Conservation (phyloP, 345 rosid species). For the Microthlaspi erraticum region DNA sequence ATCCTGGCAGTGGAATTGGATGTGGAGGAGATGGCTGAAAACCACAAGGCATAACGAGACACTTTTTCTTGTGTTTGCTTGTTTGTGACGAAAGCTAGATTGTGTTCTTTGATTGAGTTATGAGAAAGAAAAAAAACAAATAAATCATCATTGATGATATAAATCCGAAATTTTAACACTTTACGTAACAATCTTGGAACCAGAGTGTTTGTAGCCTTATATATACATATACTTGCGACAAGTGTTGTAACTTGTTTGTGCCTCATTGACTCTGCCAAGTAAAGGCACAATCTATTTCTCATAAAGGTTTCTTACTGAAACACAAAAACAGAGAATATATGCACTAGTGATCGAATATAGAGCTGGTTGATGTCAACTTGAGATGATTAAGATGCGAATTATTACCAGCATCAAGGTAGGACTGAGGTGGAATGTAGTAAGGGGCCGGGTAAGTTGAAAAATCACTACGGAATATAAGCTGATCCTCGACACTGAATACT, state of each 20-base stretch:
- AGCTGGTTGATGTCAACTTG: too few species aligned
- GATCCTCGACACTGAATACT: neutral
- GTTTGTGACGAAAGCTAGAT: constrained; percentile 5
- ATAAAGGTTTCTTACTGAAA: too few species aligned
- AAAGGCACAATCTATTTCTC: too few species aligned
- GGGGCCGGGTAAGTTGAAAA: neutral
- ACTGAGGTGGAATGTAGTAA: constrained; percentile 20
- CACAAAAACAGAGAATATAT: too few species aligned
- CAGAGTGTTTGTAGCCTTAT: constrained; percentile 21
- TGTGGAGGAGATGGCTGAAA: constrained; percentile 84
- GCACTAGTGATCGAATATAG: too few species aligned
- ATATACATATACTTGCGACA: neutral
- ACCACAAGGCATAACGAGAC: constrained; percentile 59
- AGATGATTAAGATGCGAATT: too few species aligned
- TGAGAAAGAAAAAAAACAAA: constrained; percentile 21
- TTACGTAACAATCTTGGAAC: neutral
- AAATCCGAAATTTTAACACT: constrained; percentile 14
- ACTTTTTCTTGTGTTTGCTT: constrained; percentile 17
- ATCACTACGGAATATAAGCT: too few species aligned
- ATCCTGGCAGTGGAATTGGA: constrained; percentile 86
- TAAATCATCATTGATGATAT: constrained; percentile 21
- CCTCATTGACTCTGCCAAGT: too few species aligned
- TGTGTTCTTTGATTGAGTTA: constrained; percentile 28
- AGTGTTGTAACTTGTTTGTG: neutral
- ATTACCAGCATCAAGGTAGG: neutral